Conservation (phyloP, 2,329 filamentous ascomycete genomes). For the Exophiala lecanii-corni region DNA sequence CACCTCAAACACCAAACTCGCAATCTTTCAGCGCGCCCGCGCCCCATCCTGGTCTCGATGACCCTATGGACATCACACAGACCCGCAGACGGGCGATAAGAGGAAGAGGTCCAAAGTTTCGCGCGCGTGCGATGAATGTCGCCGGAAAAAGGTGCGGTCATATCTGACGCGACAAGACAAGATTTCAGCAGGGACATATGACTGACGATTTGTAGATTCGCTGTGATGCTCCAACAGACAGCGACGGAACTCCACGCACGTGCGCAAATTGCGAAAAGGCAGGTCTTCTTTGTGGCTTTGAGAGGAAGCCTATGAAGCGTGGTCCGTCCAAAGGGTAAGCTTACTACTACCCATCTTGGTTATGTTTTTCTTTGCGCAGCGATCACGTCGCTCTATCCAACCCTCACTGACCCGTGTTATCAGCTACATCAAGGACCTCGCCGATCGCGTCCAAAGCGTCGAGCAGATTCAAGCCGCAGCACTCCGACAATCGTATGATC, state of each 20-base stretch:
- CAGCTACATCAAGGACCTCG: slow-evolving; percentile 87
- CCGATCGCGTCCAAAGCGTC: slow-evolving; percentile 75
- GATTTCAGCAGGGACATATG: too few species aligned
- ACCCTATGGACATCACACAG: slow-evolving; percentile 13
- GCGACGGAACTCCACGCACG: slow-evolving; percentile 56
- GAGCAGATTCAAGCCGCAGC: slow-evolving; percentile 65
- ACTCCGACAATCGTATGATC: slow-evolving; percentile 35
- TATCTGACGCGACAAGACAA: too few species aligned
- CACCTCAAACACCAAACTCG: slow-evolving; percentile 16
- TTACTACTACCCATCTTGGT: slow-evolving; percentile 9
- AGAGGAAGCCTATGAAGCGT: slow-evolving; percentile 79
- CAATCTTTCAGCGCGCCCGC: slow-evolving; percentile 12
- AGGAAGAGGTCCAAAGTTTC: slow-evolving; percentile 82
- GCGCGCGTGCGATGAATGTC: slow-evolving; percentile 81
- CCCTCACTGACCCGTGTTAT: slow-evolving; percentile 4
- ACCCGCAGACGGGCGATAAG: slow-evolving; percentile 47
- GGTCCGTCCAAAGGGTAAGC: slow-evolving; percentile 80
- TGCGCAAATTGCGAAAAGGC: slow-evolving; percentile 79
- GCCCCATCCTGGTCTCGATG: slow-evolving; percentile 18
- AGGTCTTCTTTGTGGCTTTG: slow-evolving; percentile 75
- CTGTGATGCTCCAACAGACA: slow-evolving; percentile 75
- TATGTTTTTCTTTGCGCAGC: too few species aligned
- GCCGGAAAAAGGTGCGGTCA: slow-evolving; percentile 65
- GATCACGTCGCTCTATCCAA: too few species aligned
- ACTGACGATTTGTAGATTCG: slow-evolving; percentile 54